Evolutionary conservation across 768 basidiomycete genomes (phyloP), one percentile per base, ranked within the genome.

Genomic region (Russula sp.): DNA sequence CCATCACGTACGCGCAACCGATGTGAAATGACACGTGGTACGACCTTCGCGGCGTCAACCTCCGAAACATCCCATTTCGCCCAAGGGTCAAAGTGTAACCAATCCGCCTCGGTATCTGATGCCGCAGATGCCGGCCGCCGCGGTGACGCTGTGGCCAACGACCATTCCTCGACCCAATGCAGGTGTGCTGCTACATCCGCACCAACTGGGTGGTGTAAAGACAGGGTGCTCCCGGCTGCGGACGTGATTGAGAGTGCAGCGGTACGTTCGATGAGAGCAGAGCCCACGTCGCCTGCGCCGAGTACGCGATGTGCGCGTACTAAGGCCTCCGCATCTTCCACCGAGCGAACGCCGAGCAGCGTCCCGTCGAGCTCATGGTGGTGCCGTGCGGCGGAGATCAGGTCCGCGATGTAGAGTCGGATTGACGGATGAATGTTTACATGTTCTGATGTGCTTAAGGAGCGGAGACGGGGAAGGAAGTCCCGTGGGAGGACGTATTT

Each of bases 371-470:
- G 75, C 54, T 81, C 79, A 0, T 84, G 81, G 70, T 87, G 84
- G 69, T 92, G 88, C 8, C 90, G 83, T 26, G 85, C 81, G 3
- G 90, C 90, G 30, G 85, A 80, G 65, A 92, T 87, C 13, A 92
- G 76, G 71, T 92, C 89, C 11, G 84, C 79, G 8, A 89, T 77
- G 69, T 92, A 92, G n/a, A 86, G 75, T 8, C 75, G 75, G 9
- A 92, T 78, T 2, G 74, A 72, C 2, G 82, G 79, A 58, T 76
- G 74, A 11, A 72, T 67, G 49, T 62, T 65, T 57, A 60, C 63
- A 56, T 53, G 57, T 60, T 30, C 40, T 48, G 57, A 28, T 62
- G 48, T 34, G 65, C 68, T 52, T 34, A 75, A 71, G 18, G 71
- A 68, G 60, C 74, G 73, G 11, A 77, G 73, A 5, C 69, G 56